Base-by-base conservation (phyloP, 306 rosid species). In the Astragalus glycyphyllos region DNA sequence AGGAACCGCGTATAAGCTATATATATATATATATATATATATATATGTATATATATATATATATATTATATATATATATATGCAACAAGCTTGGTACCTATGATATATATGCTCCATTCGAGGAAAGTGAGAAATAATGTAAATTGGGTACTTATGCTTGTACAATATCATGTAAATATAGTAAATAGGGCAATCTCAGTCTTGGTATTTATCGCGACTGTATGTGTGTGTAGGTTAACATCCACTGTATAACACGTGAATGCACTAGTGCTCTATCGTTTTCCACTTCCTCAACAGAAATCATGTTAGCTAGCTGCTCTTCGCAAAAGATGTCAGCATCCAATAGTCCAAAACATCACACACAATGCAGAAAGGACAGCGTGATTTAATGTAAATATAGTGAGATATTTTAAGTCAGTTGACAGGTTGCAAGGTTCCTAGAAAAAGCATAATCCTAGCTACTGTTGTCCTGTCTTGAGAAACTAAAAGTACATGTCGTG, bases 371-470 rank as follows among this genome's bases (percentile, higher is more conserved):
- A 56, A 68, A 29, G 70, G 47, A 50, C 35, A 62, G 72, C 77
- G 42, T 53, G 42, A 63, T 46, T 26, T 40, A 16, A 70, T 13
- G 59, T 49, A 47, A 66, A 48, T 20, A 62, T 35, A 62, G 13
- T 63, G 72, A 66, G 61, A 77, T 51, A 35, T 71, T 69, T 29
- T 70, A 61, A 32, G 62, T 71, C 59, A 26, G 61, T 12, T 26
- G 44, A 46, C 65, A 62, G 63, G 50, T 71, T 5, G 57, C 51
- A 45, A 57, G 65, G 73, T 44, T 47, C 58, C 50, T 34, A 42
- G 44, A 26, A 31, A 72, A 61, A 45, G 61, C 40, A 56, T 26
- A 53, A 38, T 64, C 13, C 8, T 15, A 8, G 73, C 50, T 42
- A 26, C 64, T 35, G 63, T 59, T 32, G 16, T 73, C 20, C 34